Evolutionary conservation across 345 rosid genomes (phyloP).

Genomic region (Bretschneidera sinensis): DNA sequence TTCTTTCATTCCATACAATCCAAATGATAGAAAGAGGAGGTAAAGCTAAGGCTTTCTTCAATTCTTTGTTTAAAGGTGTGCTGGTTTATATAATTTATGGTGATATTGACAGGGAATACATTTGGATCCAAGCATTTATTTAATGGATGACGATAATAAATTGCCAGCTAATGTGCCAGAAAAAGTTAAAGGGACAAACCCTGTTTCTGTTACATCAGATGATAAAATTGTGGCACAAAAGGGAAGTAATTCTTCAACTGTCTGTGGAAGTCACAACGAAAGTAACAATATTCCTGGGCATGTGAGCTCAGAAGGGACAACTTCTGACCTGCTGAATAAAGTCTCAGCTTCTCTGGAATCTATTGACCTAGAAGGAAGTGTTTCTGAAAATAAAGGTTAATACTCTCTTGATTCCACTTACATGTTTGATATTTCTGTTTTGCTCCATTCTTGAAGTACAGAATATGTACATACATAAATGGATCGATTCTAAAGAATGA

Average conservation of each 20-base stretch:
- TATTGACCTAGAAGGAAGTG: constrained; percentile 33
- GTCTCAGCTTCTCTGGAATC: constrained; percentile 32
- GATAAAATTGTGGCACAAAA: constrained; percentile 21
- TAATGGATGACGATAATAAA: constrained; percentile 88
- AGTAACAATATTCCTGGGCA: constrained; percentile 14
- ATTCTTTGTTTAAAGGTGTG: background rate
- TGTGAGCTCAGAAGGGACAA: constrained; percentile 15
- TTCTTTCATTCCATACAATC: too few relatives aligned
- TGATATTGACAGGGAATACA: constrained; percentile 71
- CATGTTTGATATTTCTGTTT: background rate
- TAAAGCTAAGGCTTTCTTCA: too few relatives aligned
- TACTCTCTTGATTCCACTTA: background rate
- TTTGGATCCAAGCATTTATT: constrained; percentile 96
- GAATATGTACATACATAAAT: background rate
- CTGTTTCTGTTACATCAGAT: constrained; percentile 26
- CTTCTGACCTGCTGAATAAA: constrained; percentile 33
- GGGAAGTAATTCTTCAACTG: constrained; percentile 27
- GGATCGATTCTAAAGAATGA: constrained; percentile 2
- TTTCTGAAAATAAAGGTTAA: constrained; percentile 36
- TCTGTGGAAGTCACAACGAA: constrained; percentile 29
- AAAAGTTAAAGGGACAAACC: constrained; percentile 28
- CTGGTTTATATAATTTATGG: constrained; percentile 13
- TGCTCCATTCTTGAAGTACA: background rate
- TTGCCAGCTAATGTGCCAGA: constrained; percentile 36
- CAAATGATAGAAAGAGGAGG: too few relatives aligned